Percentiles rank a stretch among this genome's conserved stretches.
phyloP scores from a whole-genome alignment of 1,284 basidiomycete species.

The Irpex sp. region DNA sequence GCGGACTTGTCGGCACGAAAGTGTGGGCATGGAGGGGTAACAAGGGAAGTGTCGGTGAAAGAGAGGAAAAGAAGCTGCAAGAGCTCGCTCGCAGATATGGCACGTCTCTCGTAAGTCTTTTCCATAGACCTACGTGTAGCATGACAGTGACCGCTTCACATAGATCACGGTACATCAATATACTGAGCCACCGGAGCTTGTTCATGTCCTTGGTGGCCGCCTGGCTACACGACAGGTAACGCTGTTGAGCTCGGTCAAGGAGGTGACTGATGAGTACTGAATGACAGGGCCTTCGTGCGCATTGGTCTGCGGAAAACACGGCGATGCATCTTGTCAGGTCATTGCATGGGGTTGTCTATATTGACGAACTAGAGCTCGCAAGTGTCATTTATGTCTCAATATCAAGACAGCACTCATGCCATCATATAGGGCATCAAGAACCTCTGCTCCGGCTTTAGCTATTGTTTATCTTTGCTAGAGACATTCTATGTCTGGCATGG shows the following conservation, averaged over 20 bases:
- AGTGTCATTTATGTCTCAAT: conserved; percentile 20
- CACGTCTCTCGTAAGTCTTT: conserved; percentile 47
- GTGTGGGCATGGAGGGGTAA: conserved; percentile 76
- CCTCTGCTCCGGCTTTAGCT: conserved; percentile 77
- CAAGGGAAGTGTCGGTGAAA: conserved; percentile 44
- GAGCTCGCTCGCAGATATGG: conserved; percentile 72
- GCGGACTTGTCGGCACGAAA: conserved; percentile 60
- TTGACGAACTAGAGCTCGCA: conserved; percentile 75
- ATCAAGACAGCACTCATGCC: neutral
- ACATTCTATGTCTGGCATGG: conserved; percentile 79
- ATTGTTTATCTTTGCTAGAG: conserved; percentile 65
- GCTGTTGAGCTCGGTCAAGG: conserved; percentile 1
- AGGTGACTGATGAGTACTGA: conserved; percentile 5
- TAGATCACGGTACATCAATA: conserved; percentile 55
- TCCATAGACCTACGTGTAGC: neutral
- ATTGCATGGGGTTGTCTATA: conserved; percentile 44
- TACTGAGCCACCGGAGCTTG: conserved; percentile 58
- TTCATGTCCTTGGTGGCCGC: conserved; percentile 61
- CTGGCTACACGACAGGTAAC: conserved; percentile 64
- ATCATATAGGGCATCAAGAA: conserved; percentile 52
- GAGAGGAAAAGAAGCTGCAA: conserved; percentile 59
- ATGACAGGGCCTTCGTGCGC: conserved; percentile 58
- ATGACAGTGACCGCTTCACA: neutral
- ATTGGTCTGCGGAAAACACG: conserved; percentile 77
- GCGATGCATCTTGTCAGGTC: conserved; percentile 71